These are phyloP conservation scores for Auricularia sp. DNA, from an alignment of 768 basidiomycete species.

Conservation along the genomic window DNA sequence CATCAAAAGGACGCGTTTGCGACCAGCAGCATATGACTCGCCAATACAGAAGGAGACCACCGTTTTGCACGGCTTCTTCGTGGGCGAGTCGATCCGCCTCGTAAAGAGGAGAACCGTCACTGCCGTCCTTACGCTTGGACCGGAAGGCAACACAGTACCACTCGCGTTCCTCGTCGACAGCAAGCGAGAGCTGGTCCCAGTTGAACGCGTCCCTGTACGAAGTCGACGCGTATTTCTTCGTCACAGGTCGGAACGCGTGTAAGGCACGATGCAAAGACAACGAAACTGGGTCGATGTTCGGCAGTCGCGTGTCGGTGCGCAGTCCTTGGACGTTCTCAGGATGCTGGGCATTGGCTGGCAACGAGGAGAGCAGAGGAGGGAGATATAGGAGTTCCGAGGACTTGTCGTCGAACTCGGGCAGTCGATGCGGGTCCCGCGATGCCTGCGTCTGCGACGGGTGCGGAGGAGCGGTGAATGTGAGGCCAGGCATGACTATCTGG, in stretches of 20 bases:
- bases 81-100: conserved; percentile 82
- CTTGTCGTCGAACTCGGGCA: conserved; percentile 40
- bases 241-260: conserved; percentile 57
- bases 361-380: conserved; percentile 73
- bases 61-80: conserved; percentile 83
- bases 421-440: conserved; percentile 38
- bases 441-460: neutral
- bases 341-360: conserved; percentile 38
- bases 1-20: neutral
- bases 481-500: conserved; percentile 3
- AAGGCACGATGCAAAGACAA: conserved; percentile 79
- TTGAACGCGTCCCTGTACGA: conserved; percentile 80
- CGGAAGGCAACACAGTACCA: conserved; percentile 94
- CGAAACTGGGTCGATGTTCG: conserved; percentile 77
- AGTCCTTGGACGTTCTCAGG: conserved; percentile 24
- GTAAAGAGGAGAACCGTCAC: conserved; percentile 64
- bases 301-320: conserved; percentile 64
- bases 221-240: conserved; percentile 48
- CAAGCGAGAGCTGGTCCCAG: conserved; percentile 64
- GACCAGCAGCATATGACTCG: neutral
- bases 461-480: conserved; percentile 8
- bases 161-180: conserved; percentile 63
- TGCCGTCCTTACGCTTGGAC: conserved; percentile 60
- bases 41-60: conserved; percentile 42
- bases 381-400: conserved; percentile 53